Evolutionary conservation across 2,329 filamentous ascomycete genomes (phyloP).

Genomic region (Paracamarosporium sp.): DNA sequence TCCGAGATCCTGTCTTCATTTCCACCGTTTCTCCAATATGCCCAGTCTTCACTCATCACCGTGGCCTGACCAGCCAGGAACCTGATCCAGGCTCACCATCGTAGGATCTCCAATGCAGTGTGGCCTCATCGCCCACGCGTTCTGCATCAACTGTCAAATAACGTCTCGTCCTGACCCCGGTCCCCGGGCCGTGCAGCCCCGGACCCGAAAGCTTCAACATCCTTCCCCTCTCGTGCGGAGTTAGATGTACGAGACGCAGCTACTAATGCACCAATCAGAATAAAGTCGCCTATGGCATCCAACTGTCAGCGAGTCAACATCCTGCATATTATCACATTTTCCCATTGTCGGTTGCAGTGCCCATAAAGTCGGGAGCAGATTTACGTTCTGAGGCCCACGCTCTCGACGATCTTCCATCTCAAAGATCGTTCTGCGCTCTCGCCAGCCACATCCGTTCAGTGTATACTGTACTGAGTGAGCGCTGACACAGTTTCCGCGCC

Average conservation of each 20-base stretch:
- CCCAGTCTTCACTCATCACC: neutral
- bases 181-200: neutral
- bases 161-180: neutral
- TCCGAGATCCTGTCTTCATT: neutral
- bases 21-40: neutral
- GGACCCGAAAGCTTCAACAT: conserved; percentile 1
- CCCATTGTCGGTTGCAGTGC: neutral
- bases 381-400: neutral
- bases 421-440: neutral
- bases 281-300: neutral
- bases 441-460: neutral
- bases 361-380: conserved; percentile 2
- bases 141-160: neutral
- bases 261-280: neutral
- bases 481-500: neutral
- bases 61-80: neutral
- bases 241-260: neutral
- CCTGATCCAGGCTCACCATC: neutral
- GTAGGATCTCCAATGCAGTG: neutral
- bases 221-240: neutral
- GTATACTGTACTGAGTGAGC: neutral
- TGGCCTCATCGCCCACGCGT: neutral
- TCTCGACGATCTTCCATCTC: neutral
- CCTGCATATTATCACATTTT: neutral
- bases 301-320: neutral